Base-by-base conservation (phyloP, 2,329 filamentous ascomycete genomes). In the Trichoderma simmonsii region DNA sequence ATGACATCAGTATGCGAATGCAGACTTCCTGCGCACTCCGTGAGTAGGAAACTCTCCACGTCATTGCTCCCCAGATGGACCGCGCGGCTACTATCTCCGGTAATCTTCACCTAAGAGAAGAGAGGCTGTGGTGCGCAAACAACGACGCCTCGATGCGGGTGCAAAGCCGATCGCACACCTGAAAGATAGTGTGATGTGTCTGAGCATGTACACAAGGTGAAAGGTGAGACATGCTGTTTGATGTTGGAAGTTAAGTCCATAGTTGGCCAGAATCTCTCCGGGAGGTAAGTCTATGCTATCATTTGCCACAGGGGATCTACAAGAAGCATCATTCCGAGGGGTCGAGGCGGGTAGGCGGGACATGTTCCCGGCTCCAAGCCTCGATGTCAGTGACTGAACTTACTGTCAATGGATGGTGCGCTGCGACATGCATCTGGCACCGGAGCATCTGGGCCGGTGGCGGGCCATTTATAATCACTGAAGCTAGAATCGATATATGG, bases 251-350 rank as follows among this genome's bases (percentile, higher is more conserved):
- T 15, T 1, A 21, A 34, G 11, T 18, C 26, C n/a, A 30, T 9
- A 26, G 4, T 18, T 15, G 8, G 12, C 7, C 28, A 18, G 32
- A 24, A 26, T 32, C 63, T 65, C 54, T 34, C n/a, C 12, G 3
- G 11, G 18, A 26, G n/a, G 14, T 18, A 14, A 68, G 51, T 43
- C 54, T 18, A 68, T 48, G 54, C 54, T 43, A 43, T 68, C 54
- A 68, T 68, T 68, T 21, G 65, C 65, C 65, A 68, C 65, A 30
- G 4, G 12, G 6, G 54, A 59, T 68, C 65, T 43, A 43, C 54
- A 59, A 59, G 24, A 8, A 43, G 54, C 65, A 43, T 68, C 32
- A 43, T 12, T 59, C 34, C 21, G 24, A 26, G 54, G 54, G 26
- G 14, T 21, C 18, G 18, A 24, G n/a, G 36, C 32, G 26, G 48